These are phyloP conservation scores for Apiotrichum laibachii DNA, from an alignment of 1,284 basidiomycete genomes.

Conservation along the genomic window DNA sequence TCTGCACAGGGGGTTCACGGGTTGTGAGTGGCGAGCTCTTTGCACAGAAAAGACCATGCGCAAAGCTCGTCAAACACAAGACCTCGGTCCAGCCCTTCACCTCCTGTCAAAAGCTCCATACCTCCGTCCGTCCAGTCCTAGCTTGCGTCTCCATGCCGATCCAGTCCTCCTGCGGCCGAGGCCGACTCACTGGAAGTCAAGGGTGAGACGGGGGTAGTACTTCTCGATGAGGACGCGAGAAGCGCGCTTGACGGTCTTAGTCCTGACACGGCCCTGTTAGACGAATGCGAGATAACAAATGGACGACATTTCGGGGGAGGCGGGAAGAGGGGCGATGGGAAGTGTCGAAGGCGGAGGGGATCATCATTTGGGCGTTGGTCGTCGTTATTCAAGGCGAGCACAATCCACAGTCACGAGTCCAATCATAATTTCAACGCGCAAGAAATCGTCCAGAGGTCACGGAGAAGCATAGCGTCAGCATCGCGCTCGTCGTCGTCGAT, in stretches of 20 bases:
- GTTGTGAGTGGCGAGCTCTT: too few species aligned
- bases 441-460: background rate
- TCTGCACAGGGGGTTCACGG: too few species aligned
- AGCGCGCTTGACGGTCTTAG: slow-evolving; percentile 99
- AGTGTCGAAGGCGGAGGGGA: too few species aligned
- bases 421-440: background rate
- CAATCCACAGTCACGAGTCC: background rate
- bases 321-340: background rate
- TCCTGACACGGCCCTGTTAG: slow-evolving; percentile 93
- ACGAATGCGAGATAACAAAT: background rate
- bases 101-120: background rate
- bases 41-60: too few species aligned
- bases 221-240: slow-evolving; percentile 99
- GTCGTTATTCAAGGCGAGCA: too few species aligned
- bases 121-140: background rate
- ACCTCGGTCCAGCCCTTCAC: background rate
- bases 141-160: background rate
- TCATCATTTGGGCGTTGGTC: too few species aligned
- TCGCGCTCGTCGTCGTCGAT: background rate
- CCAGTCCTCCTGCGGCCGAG: too few species aligned
- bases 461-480: slow-evolving; percentile 2
- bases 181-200: slow-evolving; percentile 76
- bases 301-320: background rate
- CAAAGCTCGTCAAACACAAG: too few species aligned
- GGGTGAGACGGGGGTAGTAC: slow-evolving; percentile 95